Evolutionary conservation across 2,329 filamentous ascomycete species (phyloP).

Genomic region (Leptoxyphium fumago): DNA sequence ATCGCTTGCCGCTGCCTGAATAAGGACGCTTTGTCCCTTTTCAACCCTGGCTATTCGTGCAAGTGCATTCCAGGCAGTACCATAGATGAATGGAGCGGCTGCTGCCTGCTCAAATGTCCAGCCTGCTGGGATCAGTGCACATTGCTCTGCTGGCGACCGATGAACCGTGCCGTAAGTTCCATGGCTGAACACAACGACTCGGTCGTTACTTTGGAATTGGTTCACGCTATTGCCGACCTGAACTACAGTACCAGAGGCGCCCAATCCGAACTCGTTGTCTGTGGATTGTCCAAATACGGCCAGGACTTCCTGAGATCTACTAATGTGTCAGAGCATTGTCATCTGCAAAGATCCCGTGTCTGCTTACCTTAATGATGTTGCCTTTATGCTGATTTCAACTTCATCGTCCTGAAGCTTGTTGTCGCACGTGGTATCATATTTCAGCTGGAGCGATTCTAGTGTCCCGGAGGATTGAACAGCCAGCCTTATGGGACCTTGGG

Average conservation of each 20-base stretch:
- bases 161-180: neutral
- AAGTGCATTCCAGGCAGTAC: constrained; percentile 10
- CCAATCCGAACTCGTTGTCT: neutral
- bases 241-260: neutral
- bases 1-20: constrained; percentile 17
- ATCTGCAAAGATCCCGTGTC: too few species aligned
- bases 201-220: neutral
- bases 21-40: constrained; percentile 16
- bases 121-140: neutral
- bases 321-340: neutral
- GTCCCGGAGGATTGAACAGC: too few species aligned
- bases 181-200: neutral
- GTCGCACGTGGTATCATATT: too few species aligned
- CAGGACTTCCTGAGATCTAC: constrained; percentile 12
- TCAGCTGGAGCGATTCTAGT: too few species aligned
- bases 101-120: constrained; percentile 4
- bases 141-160: neutral
- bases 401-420: too few species aligned
- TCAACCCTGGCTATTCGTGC: constrained; percentile 13
- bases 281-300: constrained; percentile 6
- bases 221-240: neutral
- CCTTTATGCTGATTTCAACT: too few species aligned
- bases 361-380: too few species aligned
- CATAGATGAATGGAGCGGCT: constrained; percentile 2
- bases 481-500: too few species aligned